Evolutionary conservation across 176 grass and related monocot species (phyloP), one percentile per base, ranked within the genome.

Genomic region (Oryza longistaminata): DNA sequence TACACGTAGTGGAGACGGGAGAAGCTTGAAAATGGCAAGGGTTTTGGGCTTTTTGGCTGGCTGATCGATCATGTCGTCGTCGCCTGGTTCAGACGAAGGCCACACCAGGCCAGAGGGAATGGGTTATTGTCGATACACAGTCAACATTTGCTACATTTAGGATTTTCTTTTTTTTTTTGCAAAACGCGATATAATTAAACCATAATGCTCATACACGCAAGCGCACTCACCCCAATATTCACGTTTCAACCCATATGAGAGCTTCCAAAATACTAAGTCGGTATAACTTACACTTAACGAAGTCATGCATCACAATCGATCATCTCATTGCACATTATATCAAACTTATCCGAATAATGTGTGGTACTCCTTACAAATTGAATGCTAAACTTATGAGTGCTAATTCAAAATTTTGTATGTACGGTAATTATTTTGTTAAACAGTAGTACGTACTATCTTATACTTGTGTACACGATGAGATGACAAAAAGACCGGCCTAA

Each of bases 401-500:
- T 16, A 6, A 52, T 52, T 52, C 14, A 52, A 52, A 71, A 15
- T 9, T 40, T 8, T 66, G n/a, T 26, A 25, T 22, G 22, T 70
- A 78, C 25, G 44, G 10, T 3, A 25, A 19, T 61, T 70, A 33
- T n/a, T 17, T 21, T 58, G 53, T 1, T 19, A 55, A 7, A 7
- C 4, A 7, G 16, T 55, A 53, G 16, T 17, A 53, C 5, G 5
- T 66, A 24, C 42, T 11, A 58, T 52, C 17, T 29, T 50, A 29
- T 34, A 76, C 42, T 43, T 9, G 24, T 40, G 43, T 82, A 46
- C 58, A 42, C 35, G 25, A 50, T 74, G 21, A 70, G 13, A 68
- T 68, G 81, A 85, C 81, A 80, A 71, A 21, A 6, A 8, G 53
- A 46, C 70, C 42, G 26, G 60, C 50, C 87, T 81, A 81, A 70